Percentiles rank a stretch among this genome's conserved stretches.
phyloP scores from a whole-genome alignment of 768 basidiomycete species.

The Pisolithus sp. region DNA sequence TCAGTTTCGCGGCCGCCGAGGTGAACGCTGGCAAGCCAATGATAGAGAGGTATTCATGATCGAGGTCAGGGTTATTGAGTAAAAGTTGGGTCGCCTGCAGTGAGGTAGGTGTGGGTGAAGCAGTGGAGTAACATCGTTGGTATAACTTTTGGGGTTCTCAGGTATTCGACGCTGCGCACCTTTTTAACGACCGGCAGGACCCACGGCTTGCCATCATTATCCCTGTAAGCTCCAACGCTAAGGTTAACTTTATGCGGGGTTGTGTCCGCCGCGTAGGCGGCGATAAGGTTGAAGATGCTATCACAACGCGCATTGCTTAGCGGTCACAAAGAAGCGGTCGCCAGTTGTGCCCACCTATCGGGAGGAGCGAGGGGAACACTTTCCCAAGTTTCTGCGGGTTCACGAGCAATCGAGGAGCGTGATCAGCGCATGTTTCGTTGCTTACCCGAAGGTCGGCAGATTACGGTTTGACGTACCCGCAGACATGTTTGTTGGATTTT shows the following conservation, averaged over 20 bases:
- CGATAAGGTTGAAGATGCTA: slow-evolving; percentile 88
- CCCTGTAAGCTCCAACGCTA: slow-evolving; percentile 90
- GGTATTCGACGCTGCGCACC: slow-evolving; percentile 34
- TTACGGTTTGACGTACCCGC: slow-evolving; percentile 39
- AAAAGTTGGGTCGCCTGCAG: slow-evolving; percentile 66
- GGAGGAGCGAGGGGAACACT: slow-evolving; percentile 77
- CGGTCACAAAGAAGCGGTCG: background rate
- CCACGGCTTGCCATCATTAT: slow-evolving; percentile 84
- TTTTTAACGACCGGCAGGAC: slow-evolving; percentile 88
- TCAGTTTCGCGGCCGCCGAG: slow-evolving; percentile 71
- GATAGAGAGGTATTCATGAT: slow-evolving; percentile 92
- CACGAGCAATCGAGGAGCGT: background rate
- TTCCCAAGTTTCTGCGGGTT: slow-evolving; percentile 61
- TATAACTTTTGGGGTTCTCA: background rate
- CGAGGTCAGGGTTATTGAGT: slow-evolving; percentile 61
- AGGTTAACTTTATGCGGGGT: slow-evolving; percentile 80
- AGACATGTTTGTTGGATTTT: slow-evolving; percentile 33
- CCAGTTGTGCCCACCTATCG: slow-evolving; percentile 51
- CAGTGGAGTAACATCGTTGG: slow-evolving; percentile 1
- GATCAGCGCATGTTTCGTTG: background rate
- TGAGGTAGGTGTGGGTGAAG: background rate
- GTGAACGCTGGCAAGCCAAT: slow-evolving; percentile 83
- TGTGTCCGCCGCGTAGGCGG: slow-evolving; percentile 78
- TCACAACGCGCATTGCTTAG: slow-evolving; percentile 5
- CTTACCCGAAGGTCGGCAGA: background rate